These are phyloP conservation scores for Fusarium nisikadoi DNA, from an alignment of 2,329 filamentous ascomycete genomes.

Conservation along the genomic window DNA sequence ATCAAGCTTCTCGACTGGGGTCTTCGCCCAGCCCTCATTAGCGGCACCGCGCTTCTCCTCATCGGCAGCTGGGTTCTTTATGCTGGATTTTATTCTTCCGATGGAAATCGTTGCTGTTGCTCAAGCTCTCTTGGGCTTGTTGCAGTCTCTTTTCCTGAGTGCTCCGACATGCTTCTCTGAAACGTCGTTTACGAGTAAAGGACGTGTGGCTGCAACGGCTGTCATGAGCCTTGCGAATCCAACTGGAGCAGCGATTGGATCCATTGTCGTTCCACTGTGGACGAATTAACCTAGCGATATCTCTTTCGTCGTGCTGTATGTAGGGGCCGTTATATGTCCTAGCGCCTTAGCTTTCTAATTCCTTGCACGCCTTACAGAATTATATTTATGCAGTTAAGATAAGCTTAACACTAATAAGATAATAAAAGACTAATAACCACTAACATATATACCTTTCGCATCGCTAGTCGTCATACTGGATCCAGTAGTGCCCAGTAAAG, in stretches of 20 bases:
- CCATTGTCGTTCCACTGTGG: not conserved
- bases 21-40: not conserved
- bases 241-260: not conserved
- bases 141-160: not conserved
- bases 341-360: not conserved
- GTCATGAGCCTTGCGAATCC: not conserved
- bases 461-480: too few species aligned
- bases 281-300: not conserved
- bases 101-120: not conserved
- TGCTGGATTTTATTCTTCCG: not conserved
- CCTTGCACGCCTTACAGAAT: too few species aligned
- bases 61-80: not conserved
- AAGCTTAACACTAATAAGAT: too few species aligned
- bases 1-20: not conserved
- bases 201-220: not conserved
- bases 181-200: not conserved
- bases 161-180: not conserved
- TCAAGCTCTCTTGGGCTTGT: not conserved
- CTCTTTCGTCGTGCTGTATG: fast-evolving
- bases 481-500: too few species aligned
- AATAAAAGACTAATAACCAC: too few species aligned
- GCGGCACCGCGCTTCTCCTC: not conserved
- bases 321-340: not conserved
- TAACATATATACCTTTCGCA: too few species aligned
- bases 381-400: too few species aligned